Evolutionary conservation across 129 eudicot species (phyloP).

Genomic region (Lonicera japonica): DNA sequence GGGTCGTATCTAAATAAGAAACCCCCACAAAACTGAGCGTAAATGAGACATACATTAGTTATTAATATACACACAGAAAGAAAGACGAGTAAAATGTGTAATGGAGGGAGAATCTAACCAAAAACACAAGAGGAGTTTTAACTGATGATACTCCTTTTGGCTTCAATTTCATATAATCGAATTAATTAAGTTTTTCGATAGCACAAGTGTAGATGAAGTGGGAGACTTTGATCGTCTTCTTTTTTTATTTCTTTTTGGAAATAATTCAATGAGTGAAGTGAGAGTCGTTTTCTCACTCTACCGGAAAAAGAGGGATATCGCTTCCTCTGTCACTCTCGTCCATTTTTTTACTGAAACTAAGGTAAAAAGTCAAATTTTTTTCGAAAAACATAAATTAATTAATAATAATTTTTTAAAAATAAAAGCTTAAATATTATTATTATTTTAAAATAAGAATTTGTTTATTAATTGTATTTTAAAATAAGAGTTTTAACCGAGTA

Average conservation of each 20-base stretch:
- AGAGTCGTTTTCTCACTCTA: background rate
- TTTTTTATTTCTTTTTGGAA: no score
- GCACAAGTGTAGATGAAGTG: background rate
- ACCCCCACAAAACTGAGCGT: no score
- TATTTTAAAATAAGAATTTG: no score
- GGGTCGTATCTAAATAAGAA: no score
- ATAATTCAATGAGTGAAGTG: constrained; percentile 18
- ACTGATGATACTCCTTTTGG: background rate
- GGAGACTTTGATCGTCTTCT: constrained; percentile 15
- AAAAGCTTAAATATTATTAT: no score
- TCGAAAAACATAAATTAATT: background rate
- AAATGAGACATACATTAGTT: background rate
- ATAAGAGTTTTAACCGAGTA: no score
- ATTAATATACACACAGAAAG: background rate
- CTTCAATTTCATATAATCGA: no score
- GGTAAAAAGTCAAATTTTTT: background rate
- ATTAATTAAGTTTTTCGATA: no score
- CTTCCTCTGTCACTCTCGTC: background rate
- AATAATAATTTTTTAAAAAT: no score
- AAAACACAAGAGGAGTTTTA: background rate
- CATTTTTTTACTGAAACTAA: background rate
- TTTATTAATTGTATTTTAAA: no score
- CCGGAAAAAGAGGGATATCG: background rate
- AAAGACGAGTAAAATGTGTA: no score
- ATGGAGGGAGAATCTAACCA: background rate